A percentile compares a stretch with the other conserved stretches of the same genome.
Evolutionary conservation across 352 stramenopile species (phyloP).

Genomic region (Phytophthora rubi): DNA sequence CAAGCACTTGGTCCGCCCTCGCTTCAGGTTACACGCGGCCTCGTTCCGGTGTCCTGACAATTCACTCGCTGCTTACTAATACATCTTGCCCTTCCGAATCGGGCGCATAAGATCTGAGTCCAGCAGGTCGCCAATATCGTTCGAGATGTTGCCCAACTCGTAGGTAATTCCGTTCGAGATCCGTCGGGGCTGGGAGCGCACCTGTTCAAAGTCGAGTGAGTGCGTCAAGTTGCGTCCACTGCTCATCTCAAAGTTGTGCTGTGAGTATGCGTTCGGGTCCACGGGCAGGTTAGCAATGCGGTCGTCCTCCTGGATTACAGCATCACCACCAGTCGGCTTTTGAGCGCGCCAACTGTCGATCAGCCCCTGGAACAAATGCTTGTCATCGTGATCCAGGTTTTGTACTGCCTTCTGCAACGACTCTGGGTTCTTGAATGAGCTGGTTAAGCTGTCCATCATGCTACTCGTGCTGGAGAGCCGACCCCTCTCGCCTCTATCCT

Average conservation of each 20-base stretch:
- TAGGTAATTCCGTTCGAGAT: slow-evolving; percentile 49
- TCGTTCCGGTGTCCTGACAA: background rate
- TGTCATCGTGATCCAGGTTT: slow-evolving; percentile 64
- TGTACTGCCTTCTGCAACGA: slow-evolving; percentile 64
- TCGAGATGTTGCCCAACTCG: slow-evolving; percentile 48
- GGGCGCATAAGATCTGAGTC: slow-evolving; percentile 65
- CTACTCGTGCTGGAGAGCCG: slow-evolving; percentile 29
- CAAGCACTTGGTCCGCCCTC: slow-evolving; percentile 11
- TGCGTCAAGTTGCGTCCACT: slow-evolving; percentile 50
- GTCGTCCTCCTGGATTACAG: slow-evolving; percentile 29
- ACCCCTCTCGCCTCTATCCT: slow-evolving; percentile 37
- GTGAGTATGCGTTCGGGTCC: slow-evolving; percentile 45
- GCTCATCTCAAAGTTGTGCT: slow-evolving; percentile 39
- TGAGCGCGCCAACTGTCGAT: slow-evolving; percentile 59
- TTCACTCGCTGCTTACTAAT: slow-evolving; percentile 33
- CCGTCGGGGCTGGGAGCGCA: slow-evolving; percentile 33
- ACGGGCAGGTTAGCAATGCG: slow-evolving; percentile 47
- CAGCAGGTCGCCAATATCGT: slow-evolving; percentile 60
- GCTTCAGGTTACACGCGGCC: slow-evolving; percentile 7
- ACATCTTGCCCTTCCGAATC: slow-evolving; percentile 68
- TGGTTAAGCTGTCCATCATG: slow-evolving; percentile 57
- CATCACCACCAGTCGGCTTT: slow-evolving; percentile 24
- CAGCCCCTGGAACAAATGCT: slow-evolving; percentile 72
- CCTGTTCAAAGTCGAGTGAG: slow-evolving; percentile 43
- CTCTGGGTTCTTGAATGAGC: slow-evolving; percentile 60